These are phyloP conservation scores for Papiliotrema flavescens DNA, from an alignment of 1,284 basidiomycete genomes.

Conservation along the genomic window DNA sequence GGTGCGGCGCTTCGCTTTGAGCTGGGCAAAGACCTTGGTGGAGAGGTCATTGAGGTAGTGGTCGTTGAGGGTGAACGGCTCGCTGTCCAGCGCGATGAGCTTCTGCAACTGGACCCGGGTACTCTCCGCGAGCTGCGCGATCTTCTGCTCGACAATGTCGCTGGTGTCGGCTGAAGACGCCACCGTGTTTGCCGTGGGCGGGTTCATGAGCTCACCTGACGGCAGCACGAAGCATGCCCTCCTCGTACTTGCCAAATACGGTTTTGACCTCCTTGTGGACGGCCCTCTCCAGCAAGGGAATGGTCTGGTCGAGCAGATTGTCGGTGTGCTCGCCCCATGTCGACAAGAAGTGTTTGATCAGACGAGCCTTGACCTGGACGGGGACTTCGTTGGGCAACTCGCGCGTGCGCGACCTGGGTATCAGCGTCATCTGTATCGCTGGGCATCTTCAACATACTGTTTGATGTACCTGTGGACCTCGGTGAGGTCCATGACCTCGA, in stretches of 20 bases:
- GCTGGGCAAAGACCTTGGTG: conserved; percentile 5
- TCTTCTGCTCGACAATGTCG: neutral
- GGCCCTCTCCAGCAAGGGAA: no score
- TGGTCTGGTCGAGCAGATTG: neutral
- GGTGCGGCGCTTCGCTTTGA: neutral
- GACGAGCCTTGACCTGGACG: neutral
- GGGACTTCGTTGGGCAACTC: conserved; percentile 9
- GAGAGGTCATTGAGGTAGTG: conserved; percentile 3
- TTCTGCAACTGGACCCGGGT: conserved; percentile 1
- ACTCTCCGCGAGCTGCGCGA: neutral
- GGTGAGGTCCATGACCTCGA: no score
- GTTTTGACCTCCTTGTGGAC: no score
- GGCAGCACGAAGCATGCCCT: conserved; percentile 1
- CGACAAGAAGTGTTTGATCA: neutral
- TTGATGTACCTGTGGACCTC: no score
- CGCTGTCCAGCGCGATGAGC: conserved; percentile 6
- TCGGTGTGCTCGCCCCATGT: conserved; percentile 1
- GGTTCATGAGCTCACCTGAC: conserved; percentile 6
- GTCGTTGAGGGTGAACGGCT: conserved; percentile 8
- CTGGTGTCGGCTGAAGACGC: neutral
- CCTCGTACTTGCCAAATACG: conserved; percentile 2
- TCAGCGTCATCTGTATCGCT: no score
- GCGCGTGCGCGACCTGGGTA: neutral
- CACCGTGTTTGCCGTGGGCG: neutral
- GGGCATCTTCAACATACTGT: no score